Evolutionary conservation across 176 grass and related monocot genomes (phyloP).

Genomic region (Hsuehochloa calcarea): DNA sequence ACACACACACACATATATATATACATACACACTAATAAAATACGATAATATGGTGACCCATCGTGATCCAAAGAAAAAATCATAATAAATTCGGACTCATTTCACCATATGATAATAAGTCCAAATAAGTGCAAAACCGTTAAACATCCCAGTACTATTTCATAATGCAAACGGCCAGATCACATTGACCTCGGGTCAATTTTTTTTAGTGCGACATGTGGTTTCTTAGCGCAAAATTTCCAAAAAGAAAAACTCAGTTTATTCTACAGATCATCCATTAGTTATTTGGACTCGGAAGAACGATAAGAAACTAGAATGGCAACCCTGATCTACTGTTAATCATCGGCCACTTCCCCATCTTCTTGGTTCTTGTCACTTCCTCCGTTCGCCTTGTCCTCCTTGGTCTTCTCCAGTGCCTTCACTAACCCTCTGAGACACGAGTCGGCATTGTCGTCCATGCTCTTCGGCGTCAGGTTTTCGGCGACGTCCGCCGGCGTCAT

Average conservation of each 20-base stretch:
- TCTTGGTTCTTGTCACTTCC: background rate
- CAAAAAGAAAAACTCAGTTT: background rate
- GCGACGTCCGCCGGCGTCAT: conserved; percentile 66
- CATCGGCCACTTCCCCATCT: background rate
- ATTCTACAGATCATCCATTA: background rate
- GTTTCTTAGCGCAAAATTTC: background rate
- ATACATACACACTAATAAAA: too few species aligned
- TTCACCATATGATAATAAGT: too few species aligned
- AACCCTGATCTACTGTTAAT: background rate
- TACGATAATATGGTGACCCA: too few species aligned
- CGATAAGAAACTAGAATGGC: background rate
- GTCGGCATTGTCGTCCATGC: conserved; percentile 4
- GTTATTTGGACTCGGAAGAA: background rate
- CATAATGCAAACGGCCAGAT: background rate
- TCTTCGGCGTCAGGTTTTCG: conserved; percentile 60
- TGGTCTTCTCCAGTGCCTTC: conserved; percentile 38
- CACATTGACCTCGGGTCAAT: background rate
- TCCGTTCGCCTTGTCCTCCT: conserved; percentile 30
- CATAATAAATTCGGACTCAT: too few species aligned
- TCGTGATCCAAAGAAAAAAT: too few species aligned
- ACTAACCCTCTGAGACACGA: conserved; percentile 38
- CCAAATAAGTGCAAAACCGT: too few species aligned
- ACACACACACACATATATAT: too few species aligned
- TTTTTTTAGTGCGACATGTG: background rate
- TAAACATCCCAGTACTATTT: too few species aligned